These are phyloP conservation scores for Psidium guajava DNA, from an alignment of 345 rosid species.

Conservation along the genomic window DNA sequence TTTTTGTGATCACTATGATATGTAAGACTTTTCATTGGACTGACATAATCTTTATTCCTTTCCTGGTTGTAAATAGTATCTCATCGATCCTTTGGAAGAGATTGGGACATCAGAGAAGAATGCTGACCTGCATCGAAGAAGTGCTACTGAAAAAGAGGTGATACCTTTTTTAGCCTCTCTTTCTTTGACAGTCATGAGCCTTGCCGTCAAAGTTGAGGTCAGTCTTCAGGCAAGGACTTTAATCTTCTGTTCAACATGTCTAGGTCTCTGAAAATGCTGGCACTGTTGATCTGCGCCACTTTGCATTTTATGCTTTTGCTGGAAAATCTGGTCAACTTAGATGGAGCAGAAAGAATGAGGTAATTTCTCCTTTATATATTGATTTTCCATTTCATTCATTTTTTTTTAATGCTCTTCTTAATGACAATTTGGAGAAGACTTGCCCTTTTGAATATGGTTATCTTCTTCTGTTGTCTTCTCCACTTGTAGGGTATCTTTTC, in stretches of 20 bases:
- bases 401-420: background rate
- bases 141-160: constrained; percentile 89
- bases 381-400: background rate
- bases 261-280: constrained; percentile 78
- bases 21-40: background rate
- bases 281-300: constrained; percentile 65
- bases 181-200: background rate
- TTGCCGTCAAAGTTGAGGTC: background rate
- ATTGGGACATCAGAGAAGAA: constrained; percentile 55
- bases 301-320: constrained; percentile 86
- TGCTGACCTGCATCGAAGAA: constrained; percentile 82
- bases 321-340: constrained; percentile 61
- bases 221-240: background rate
- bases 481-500: background rate
- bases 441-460: background rate
- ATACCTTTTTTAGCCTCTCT: background rate
- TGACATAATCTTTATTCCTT: background rate
- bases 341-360: constrained; percentile 96
- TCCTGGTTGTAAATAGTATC: constrained; percentile 27
- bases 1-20: background rate
- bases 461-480: background rate
- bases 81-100: constrained; percentile 85
- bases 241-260: constrained; percentile 7
- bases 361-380: constrained; percentile 7
- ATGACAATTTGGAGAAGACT: background rate